These are phyloP conservation scores for Suhomyces sp. DNA, from an alignment of 805 yeast species.

Conservation along the genomic window DNA sequence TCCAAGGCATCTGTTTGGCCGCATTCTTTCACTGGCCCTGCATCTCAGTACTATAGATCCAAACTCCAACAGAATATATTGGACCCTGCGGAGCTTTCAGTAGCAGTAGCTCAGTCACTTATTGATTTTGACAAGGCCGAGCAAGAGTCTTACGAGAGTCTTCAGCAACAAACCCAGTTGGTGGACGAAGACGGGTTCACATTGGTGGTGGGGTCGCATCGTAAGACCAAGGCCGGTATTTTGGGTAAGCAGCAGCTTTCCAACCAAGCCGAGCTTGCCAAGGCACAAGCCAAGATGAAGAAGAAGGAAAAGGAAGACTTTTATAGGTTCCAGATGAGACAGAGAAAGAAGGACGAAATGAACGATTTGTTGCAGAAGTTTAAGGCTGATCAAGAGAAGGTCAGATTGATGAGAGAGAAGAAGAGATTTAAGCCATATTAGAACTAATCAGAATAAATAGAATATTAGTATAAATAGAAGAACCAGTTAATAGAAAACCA, in stretches of 20 bases:
- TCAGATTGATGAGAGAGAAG: slow-evolving; percentile 72
- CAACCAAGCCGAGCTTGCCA: slow-evolving; percentile 33
- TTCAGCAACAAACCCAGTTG: slow-evolving; percentile 51
- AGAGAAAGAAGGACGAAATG: slow-evolving; percentile 88
- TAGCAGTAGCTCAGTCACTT: slow-evolving; percentile 59
- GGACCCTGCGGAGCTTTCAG: slow-evolving; percentile 50
- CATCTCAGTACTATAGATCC: slow-evolving; percentile 44
- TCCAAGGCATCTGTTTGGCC: slow-evolving; percentile 37
- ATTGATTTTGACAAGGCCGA: slow-evolving; percentile 69
- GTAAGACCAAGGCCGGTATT: slow-evolving; percentile 75
- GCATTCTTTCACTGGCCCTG: slow-evolving; percentile 24
- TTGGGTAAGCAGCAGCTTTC: slow-evolving; percentile 51
- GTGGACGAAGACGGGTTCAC: slow-evolving; percentile 96
- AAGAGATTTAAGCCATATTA: slow-evolving; percentile 79
- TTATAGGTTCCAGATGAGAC: slow-evolving; percentile 94
- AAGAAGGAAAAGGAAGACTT: slow-evolving; percentile 84
- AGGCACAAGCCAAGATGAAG: slow-evolving; percentile 51
- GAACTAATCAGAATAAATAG: neutral
- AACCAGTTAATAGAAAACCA: neutral
- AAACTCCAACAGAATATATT: slow-evolving; percentile 33
- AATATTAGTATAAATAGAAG: neutral
- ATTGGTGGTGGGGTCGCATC: slow-evolving; percentile 79
- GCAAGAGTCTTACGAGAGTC: slow-evolving; percentile 52
- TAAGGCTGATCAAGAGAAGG: slow-evolving; percentile 86
- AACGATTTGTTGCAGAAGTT: slow-evolving; percentile 79